Evolutionary conservation across 2,329 filamentous ascomycete species (phyloP).

Genomic region (Trichoderma endophyticum): DNA sequence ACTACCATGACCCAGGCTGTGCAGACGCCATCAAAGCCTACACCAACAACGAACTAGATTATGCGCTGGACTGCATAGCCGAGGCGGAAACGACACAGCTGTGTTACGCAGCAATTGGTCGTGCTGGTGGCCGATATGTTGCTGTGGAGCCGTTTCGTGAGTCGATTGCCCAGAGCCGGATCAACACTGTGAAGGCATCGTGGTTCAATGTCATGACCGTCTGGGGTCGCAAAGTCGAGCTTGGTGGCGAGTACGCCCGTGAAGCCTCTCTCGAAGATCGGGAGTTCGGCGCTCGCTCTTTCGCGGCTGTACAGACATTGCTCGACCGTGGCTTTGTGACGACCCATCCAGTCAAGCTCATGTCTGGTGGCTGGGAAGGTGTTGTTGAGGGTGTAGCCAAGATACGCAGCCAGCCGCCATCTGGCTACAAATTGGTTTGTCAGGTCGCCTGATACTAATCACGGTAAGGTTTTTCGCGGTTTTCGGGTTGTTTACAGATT

Average conservation of each 20-base stretch:
- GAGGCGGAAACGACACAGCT: too few relatives aligned
- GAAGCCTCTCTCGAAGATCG: background rate
- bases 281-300: too few relatives aligned
- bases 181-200: background rate
- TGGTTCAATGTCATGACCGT: background rate
- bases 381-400: constrained; percentile 6
- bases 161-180: background rate
- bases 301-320: too few relatives aligned
- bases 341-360: too few relatives aligned
- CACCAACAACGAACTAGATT: too few relatives aligned
- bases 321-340: too few relatives aligned
- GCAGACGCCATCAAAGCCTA: too few relatives aligned
- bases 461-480: too few relatives aligned
- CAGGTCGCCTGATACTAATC: too few relatives aligned
- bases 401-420: background rate
- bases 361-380: constrained; percentile 8
- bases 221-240: background rate
- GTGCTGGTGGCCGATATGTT: constrained; percentile 37
- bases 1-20: too few relatives aligned
- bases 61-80: too few relatives aligned
- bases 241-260: constrained; percentile 4
- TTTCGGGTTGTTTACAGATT: too few relatives aligned
- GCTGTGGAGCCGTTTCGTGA: constrained; percentile 27
- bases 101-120: constrained; percentile 30
- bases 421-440: background rate